These are phyloP conservation scores for Metschnikowia amazonensis DNA, from an alignment of 805 yeast genomes.

Conservation along the genomic window DNA sequence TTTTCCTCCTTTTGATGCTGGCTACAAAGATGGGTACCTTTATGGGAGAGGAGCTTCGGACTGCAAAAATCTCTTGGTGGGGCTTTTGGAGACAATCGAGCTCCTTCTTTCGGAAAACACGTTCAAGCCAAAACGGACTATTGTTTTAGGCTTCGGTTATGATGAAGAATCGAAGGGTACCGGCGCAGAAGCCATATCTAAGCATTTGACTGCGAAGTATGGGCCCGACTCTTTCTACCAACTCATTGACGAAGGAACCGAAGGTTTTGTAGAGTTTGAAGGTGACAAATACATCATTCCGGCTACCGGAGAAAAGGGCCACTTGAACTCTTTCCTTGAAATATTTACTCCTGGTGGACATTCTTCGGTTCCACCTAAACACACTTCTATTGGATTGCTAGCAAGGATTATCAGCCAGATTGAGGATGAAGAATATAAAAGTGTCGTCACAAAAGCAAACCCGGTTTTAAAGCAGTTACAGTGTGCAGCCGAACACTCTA, in stretches of 20 bases:
- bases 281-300: conserved; percentile 28
- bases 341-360: conserved; percentile 49
- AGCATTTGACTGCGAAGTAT: conserved; percentile 31
- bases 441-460: conserved; percentile 39
- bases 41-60: conserved; percentile 37
- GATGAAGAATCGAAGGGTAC: conserved; percentile 48
- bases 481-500: conserved; percentile 45
- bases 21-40: conserved; percentile 53
- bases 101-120: conserved; percentile 26
- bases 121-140: conserved; percentile 42
- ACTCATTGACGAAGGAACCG: conserved; percentile 42
- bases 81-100: conserved; percentile 38
- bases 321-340: conserved; percentile 38
- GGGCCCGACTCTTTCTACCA: conserved; percentile 44
- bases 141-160: conserved; percentile 46
- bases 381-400: conserved; percentile 47
- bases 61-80: conserved; percentile 43
- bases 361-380: conserved; percentile 47
- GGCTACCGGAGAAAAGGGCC: conserved; percentile 49
- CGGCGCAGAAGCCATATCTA: conserved; percentile 36
- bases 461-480: conserved; percentile 43
- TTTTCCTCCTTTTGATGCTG: conserved; percentile 56
- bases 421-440: conserved; percentile 36
- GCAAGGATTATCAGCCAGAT: conserved; percentile 37
- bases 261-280: conserved; percentile 17